Base-by-base conservation (phyloP, 2,329 filamentous ascomycete species). In the Xylaria sp. region DNA sequence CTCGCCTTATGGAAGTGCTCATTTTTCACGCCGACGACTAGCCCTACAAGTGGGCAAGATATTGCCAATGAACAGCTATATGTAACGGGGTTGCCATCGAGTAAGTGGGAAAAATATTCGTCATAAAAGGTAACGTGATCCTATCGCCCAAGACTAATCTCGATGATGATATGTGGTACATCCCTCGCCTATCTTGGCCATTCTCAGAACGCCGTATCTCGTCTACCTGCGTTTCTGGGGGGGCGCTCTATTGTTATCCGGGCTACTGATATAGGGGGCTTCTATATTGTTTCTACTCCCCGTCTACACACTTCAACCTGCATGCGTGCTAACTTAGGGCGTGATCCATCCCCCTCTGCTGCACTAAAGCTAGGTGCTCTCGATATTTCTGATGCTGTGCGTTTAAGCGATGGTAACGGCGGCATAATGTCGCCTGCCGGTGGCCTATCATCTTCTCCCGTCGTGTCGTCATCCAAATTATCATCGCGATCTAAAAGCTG, bases 381-480 rank as follows among this genome's bases (percentile, higher is more conserved):
- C 7, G 85, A 84, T 55, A 88, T 85, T 70, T 88, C 85, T 11
- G 84, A 84, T 51, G 84, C 82, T 27, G 82, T 79, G 42, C 87
- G 81, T 75, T 89, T 89, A 19, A 86, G 74, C 2, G 81, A 80
- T 64, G 79, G 75, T 14, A 81, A 64, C 36, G 76, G 74, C 7
- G 78, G 78, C 42, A 81, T 78, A 65, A 87, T 83, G 56, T 85
- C 83, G 5, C 84, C 84, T 4, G 84, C 85, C 8, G 84, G 82
- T 7, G 82, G 82, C 19, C 80, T 75, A 55, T 77, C 75, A 59
- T 78, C 75, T 48, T 81, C 80, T 17, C 81, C 79, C 9, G 74
- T 67, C n/a, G 72, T 73, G 57, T 79, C 78, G 64, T 79, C 78
- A 21, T 81, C 79, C 36, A 78, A 79, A 11, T 77, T 78, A 27